phyloP scores from a whole-genome alignment of 768 basidiomycete genomes.

The Boletellus emodensis region DNA sequence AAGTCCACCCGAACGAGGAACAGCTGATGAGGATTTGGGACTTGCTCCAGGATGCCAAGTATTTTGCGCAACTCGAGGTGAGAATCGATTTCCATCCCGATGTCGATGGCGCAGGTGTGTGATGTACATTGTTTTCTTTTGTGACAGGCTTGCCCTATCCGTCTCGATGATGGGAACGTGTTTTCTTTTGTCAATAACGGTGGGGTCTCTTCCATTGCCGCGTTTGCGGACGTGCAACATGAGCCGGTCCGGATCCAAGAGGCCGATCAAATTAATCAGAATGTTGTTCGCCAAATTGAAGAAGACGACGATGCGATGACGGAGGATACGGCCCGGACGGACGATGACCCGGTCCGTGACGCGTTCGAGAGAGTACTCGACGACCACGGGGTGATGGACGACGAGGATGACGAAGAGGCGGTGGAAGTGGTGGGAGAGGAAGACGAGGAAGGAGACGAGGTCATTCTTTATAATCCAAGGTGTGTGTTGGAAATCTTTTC shows the following conservation, averaged over 20 bases:
- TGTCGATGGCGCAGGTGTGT: too few relatives aligned
- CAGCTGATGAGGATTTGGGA: slow-evolving; percentile 92
- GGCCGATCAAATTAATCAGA: slow-evolving; percentile 16
- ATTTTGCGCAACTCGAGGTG: slow-evolving; percentile 59
- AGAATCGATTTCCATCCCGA: slow-evolving; percentile 13
- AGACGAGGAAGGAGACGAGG: too few relatives aligned
- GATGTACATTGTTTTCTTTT: neutral
- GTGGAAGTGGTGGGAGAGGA: too few relatives aligned
- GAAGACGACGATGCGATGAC: slow-evolving; percentile 63
- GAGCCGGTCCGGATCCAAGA: neutral
- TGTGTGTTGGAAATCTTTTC: slow-evolving; percentile 20
- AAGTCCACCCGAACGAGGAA: slow-evolving; percentile 89
- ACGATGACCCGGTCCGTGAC: slow-evolving; percentile 69
- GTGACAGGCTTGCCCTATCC: slow-evolving; percentile 25
- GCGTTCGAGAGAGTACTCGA: slow-evolving; percentile 53
- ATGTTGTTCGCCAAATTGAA: slow-evolving; percentile 13
- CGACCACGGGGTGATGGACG: slow-evolving; percentile 31
- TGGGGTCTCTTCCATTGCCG: neutral
- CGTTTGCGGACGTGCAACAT: neutral
- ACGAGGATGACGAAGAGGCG: slow-evolving; percentile 55
- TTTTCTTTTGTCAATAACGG: slow-evolving; percentile 16
- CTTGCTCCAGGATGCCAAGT: slow-evolving; percentile 66
- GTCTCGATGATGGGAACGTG: slow-evolving; percentile 14
- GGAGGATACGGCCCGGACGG: slow-evolving; percentile 59
- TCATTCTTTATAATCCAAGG: slow-evolving; percentile 77